Percentiles rank a stretch among this genome's conserved stretches.
phyloP scores from a whole-genome alignment of 345 rosid species.

The Crucihimalaya himalaica region DNA sequence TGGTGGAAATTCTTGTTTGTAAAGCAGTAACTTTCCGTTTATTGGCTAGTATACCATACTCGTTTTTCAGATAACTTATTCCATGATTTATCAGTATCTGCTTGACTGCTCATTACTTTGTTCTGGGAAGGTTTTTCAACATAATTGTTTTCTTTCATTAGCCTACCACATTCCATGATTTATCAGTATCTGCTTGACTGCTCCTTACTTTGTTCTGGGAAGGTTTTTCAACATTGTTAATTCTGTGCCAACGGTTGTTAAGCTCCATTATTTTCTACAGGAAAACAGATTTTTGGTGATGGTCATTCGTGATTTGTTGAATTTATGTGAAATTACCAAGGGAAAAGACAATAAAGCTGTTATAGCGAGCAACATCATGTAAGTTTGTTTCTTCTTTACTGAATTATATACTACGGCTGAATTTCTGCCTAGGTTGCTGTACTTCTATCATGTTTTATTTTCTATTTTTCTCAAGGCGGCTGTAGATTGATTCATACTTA shows the following conservation, averaged over 20 bases:
- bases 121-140: conserved; percentile 16
- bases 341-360: conserved; percentile 99
- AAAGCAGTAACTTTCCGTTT: neutral
- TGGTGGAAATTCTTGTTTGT: conserved; percentile 1
- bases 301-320: conserved; percentile 95
- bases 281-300: conserved; percentile 98
- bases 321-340: conserved; percentile 94
- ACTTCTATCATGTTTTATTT: neutral
- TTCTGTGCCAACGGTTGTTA: conserved; percentile 21
- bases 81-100: conserved; percentile 22
- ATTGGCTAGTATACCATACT: conserved; percentile 8
- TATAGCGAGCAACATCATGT: conserved; percentile 99
- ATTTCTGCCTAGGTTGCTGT: neutral
- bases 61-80: neutral
- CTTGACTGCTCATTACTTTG: neutral
- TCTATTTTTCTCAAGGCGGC: neutral
- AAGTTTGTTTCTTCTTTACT: conserved; percentile 43
- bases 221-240: conserved; percentile 13
- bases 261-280: conserved; percentile 47
- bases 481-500: neutral
- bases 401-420: neutral
- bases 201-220: neutral
- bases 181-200: conserved; percentile 16
- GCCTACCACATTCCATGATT: conserved; percentile 13
- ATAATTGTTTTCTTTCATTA: conserved; percentile 14